Base-by-base conservation (phyloP, 116 monocot species). In the Dioscorea cayenensis region DNA sequence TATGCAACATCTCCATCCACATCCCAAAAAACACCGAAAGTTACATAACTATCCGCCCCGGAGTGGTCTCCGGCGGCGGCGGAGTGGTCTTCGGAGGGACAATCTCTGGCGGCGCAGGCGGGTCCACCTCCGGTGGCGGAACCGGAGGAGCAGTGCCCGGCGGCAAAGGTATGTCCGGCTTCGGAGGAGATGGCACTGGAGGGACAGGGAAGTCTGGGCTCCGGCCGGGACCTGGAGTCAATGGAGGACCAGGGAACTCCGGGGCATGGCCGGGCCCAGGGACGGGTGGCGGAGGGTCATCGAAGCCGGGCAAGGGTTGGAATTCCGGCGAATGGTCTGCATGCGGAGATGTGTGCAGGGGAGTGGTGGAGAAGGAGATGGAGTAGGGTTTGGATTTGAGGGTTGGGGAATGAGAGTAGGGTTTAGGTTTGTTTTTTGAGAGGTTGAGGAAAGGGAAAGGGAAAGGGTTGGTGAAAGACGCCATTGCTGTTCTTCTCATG, bases 101-200 rank as follows among this genome's bases (percentile, higher is more conserved):
- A 1, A 77, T 48, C 55, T 77, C 60, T 14, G 77, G 73, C 7
- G 69, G 77, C 3, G 19, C 35, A 28, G 60, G 77, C 0, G 69
- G 81, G 28, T 21, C 55, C 4, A 82, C 58, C 27, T 78, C 78
- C 0, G 78, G 78, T 3, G 63, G 78, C 4, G 70, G 49, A 22
- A 6, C 28, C 19, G 73, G 19, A 13, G 80, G 77, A 38, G 36
- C 16, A 16, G 65, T 38, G 29, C 71, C 70, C 22, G 63, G 77
- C n/a, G 49, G 65, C 69, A 68, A 28, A 60, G 77, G 78, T 1
- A 79, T 75, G 61, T 85, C 78, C 49, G 75, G 85, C 74, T 63
- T 66, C 18, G 75, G 75, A 35, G 67, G 81, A 2, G 72, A 76
- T n/a, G 81, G 72, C 51, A 68, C 17, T 0, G 76, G 81, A 12